Conservation (phyloP, 2,329 filamentous ascomycete genomes). For the Beauveria scarabaeidicola region DNA sequence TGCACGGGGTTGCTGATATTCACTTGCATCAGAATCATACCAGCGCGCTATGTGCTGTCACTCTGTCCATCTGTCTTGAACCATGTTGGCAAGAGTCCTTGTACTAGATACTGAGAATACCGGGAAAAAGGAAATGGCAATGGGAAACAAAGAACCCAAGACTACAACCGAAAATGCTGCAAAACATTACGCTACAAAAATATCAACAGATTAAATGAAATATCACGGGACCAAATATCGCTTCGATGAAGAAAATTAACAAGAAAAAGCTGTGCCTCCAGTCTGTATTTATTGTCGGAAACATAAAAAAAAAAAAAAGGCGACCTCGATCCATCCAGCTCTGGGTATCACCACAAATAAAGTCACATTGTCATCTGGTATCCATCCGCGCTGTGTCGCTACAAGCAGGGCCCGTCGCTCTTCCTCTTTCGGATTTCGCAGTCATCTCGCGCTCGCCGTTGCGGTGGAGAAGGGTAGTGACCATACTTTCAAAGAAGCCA, state of each 20-base stretch:
- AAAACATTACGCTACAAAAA: neutral
- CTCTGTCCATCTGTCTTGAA: neutral
- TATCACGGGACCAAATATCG: neutral
- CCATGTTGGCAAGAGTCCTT: neutral
- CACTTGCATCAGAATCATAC: neutral
- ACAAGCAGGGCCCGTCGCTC: neutral
- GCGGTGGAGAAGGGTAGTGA: neutral
- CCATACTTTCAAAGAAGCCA: neutral
- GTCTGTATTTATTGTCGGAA: neutral
- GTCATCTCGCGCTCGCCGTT: neutral
- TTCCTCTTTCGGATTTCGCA: neutral
- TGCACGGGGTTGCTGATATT: no score
- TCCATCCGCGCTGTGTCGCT: neutral
- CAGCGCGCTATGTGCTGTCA: neutral
- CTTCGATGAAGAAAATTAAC: neutral
- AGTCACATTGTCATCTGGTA: neutral
- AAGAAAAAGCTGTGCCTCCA: neutral
- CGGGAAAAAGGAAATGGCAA: neutral
- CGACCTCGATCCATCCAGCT: neutral
- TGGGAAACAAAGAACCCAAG: neutral
- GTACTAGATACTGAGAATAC: neutral
- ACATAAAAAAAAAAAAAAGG: neutral
- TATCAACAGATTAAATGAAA: neutral
- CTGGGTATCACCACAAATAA: slow-evolving; percentile 8
- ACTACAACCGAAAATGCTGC: neutral